Evolutionary conservation across 139 green algal species (phyloP), one percentile per base, ranked within the genome.

Genomic region (Tetraselmis chui): DNA sequence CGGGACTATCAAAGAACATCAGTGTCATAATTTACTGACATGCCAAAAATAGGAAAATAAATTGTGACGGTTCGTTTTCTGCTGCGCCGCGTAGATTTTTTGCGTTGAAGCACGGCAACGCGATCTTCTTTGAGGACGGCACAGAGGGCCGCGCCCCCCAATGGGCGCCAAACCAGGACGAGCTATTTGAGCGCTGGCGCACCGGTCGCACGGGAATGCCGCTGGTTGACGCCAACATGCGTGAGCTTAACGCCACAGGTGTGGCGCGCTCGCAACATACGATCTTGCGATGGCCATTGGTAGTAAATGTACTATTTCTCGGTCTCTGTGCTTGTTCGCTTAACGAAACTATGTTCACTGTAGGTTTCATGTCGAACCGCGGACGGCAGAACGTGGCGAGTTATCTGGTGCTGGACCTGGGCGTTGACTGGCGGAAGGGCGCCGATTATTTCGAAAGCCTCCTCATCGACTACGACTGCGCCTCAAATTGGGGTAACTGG

Each of bases 201-300:
- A 88, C 94, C 0, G 96, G 96, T 27, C 79, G 28, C 28, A 98
- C 96, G 2, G 96, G 96, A 22, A 87, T 94, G 87, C 97, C 97
- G 0, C 89, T 99, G 79, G 94, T 99, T 28, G 97, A 99, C 79
- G 97, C 97, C 30, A 98, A 98, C 89, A 99, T 99, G 97, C 84
- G 97, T 1, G 97, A 99, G 89, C 87, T 99, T 11, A 75, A 77
- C 0, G 83, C 86, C 0, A 98, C 96, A 30, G 95, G 95, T 91
- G 82, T 0, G 80, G n/a, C n/a, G n/a, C n/a, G n/a, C n/a, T n/a
- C n/a, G n/a, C n/a, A n/a, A n/a, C n/a, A n/a, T n/a, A n/a, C n/a
- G n/a, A n/a, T n/a, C n/a, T n/a, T n/a, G n/a, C n/a, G n/a, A n/a
- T n/a, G n/a, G n/a, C n/a, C n/a, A n/a, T n/a, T n/a, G n/a, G n/a